Evolutionary conservation across 1,284 basidiomycete genomes (phyloP).

Genomic region (Cutaneotrichosporon daszewskae): DNA sequence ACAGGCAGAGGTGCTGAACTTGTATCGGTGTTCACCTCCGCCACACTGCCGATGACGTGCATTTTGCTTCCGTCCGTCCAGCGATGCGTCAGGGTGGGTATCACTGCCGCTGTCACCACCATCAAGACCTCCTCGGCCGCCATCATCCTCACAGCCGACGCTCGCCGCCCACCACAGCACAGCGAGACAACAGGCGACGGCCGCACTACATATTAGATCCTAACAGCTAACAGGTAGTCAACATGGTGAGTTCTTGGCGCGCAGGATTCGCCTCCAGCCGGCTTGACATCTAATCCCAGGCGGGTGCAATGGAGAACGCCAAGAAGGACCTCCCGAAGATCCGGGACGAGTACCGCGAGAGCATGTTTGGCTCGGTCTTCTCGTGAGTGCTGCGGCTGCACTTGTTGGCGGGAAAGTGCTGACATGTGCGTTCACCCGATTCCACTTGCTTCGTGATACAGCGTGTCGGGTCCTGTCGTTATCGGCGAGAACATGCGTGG

Average conservation of each 20-base stretch:
- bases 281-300: constrained; percentile 48
- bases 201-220: neutral
- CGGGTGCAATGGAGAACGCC: constrained; percentile 85
- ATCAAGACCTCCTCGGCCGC: neutral
- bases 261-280: too few species aligned
- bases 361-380: constrained; percentile 81
- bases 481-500: constrained; percentile 95
- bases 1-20: too few species aligned
- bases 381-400: constrained; percentile 27
- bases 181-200: neutral
- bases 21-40: too few species aligned
- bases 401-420: neutral
- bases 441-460: constrained; percentile 36
- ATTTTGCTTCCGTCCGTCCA: too few species aligned
- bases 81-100: neutral
- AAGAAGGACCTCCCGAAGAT: constrained; percentile 79
- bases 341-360: constrained; percentile 81
- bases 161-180: neutral
- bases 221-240: neutral
- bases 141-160: neutral
- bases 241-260: neutral
- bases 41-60: too few species aligned
- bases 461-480: constrained; percentile 93
- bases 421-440: neutral
- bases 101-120: neutral